Evolutionary conservation across 208 protist genomes (phyloP).

Genomic region (Perkinsela sp.): DNA sequence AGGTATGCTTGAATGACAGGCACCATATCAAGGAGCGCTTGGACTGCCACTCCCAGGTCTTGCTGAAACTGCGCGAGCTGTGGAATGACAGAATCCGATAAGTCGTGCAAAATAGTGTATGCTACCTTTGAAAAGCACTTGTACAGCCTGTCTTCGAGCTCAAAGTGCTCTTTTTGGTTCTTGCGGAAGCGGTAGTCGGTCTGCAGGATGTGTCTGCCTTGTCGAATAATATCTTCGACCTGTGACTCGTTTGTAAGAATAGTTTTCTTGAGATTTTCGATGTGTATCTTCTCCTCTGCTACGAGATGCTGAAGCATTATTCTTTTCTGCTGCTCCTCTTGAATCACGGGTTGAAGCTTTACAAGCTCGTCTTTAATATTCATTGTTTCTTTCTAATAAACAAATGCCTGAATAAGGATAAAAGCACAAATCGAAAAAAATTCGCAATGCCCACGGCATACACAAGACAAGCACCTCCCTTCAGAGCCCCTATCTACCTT

Average conservation of each 20-base stretch:
- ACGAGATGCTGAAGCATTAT: not conserved
- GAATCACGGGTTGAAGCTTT: not conserved
- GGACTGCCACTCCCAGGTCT: no score
- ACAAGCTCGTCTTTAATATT: not conserved
- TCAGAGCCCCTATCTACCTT: conserved; percentile 9
- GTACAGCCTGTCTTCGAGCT: not conserved
- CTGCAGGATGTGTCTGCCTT: not conserved
- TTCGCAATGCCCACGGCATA: not conserved
- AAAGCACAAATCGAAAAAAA: conserved; percentile 1
- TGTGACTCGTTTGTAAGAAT: not conserved
- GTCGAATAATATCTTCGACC: not conserved
- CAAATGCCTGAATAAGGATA: not conserved
- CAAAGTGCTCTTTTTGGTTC: not conserved
- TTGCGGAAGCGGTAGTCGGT: not conserved
- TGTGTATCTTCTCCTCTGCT: not conserved
- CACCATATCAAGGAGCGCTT: no score
- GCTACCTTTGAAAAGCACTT: no score
- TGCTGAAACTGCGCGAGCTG: no score
- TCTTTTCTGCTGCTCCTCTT: not conserved
- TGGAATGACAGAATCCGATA: no score
- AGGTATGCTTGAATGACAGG: no score
- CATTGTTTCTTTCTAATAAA: not conserved
- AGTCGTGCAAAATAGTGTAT: no score
- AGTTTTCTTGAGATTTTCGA: not conserved
- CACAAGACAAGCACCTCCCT: not conserved